These are phyloP conservation scores for Coffea canephora DNA, from an alignment of 257 asterid species.

Conservation along the genomic window DNA sequence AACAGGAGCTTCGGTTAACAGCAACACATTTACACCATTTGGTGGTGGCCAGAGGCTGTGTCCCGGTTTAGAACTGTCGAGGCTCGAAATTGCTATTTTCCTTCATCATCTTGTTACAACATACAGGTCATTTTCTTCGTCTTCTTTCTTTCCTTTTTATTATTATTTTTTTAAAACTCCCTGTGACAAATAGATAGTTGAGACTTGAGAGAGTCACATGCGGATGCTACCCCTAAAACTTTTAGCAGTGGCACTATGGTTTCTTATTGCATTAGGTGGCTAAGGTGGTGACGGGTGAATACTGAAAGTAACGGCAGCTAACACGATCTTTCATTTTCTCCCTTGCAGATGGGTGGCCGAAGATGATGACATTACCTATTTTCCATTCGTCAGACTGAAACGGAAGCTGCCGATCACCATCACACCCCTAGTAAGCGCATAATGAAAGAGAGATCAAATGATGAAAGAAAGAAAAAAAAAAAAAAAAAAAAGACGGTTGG, in stretches of 20 bases:
- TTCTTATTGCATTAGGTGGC: slow-evolving; percentile 1
- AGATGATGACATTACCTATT: slow-evolving; percentile 73
- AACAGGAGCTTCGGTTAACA: slow-evolving; percentile 38
- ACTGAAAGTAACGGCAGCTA: slow-evolving; percentile 8
- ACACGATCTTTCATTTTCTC: slow-evolving; percentile 29
- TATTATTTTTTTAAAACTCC: no score
- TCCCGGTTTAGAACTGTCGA: slow-evolving; percentile 87
- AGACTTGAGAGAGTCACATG: neutral
- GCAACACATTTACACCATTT: slow-evolving; percentile 76
- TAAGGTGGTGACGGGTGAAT: neutral
- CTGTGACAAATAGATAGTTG: no score
- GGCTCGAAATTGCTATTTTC: slow-evolving; percentile 86
- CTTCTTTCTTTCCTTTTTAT: no score
- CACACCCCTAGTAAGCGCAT: slow-evolving; percentile 12
- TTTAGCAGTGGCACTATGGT: neutral
- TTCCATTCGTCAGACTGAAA: slow-evolving; percentile 89
- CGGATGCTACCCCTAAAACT: neutral
- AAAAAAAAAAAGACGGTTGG: no score
- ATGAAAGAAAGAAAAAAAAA: neutral
- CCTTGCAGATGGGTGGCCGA: slow-evolving; percentile 77
- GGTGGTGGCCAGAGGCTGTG: slow-evolving; percentile 99
- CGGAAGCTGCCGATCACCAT: slow-evolving; percentile 84
- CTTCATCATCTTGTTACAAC: slow-evolving; percentile 85
- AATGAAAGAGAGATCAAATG: neutral
- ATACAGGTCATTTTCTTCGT: slow-evolving; percentile 47